phyloP scores from a whole-genome alignment of 2,329 filamentous ascomycete genomes.

The Aureobasidium sp. region DNA sequence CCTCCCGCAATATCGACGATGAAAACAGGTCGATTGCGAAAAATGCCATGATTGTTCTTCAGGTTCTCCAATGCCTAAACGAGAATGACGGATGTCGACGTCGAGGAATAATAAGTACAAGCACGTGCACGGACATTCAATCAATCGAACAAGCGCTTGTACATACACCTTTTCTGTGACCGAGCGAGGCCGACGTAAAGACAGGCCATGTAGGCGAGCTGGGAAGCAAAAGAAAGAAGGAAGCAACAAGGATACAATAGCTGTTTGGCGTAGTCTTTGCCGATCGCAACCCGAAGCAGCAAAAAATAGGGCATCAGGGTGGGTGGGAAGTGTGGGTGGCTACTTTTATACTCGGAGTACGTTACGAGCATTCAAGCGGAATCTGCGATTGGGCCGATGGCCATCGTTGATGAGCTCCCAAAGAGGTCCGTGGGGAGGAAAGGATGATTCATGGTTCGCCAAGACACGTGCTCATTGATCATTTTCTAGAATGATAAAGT shows the following conservation, averaged over 20 bases:
- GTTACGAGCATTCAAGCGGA: not conserved
- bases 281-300: no score
- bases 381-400: not conserved
- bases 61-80: not conserved
- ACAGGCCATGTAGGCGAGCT: no score
- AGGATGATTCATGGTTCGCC: not conserved
- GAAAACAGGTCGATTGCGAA: not conserved
- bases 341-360: no score
- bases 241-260: no score
- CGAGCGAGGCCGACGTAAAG: no score
- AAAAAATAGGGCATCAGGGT: not conserved
- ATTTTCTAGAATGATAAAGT: not conserved
- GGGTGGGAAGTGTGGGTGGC: not conserved
- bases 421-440: not conserved
- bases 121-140: no score
- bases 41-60: not conserved
- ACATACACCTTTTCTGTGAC: no score
- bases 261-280: no score
- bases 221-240: no score
- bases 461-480: not conserved
- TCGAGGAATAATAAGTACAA: not conserved
- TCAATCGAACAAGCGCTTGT: no score
- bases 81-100: not conserved
- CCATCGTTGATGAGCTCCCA: not conserved
- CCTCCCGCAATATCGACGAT: slow-evolving; percentile 15